Percentiles rank a stretch among this genome's conserved stretches.
phyloP scores from a whole-genome alignment of 352 stramenopile genomes.

The Phytophthora cactorum region DNA sequence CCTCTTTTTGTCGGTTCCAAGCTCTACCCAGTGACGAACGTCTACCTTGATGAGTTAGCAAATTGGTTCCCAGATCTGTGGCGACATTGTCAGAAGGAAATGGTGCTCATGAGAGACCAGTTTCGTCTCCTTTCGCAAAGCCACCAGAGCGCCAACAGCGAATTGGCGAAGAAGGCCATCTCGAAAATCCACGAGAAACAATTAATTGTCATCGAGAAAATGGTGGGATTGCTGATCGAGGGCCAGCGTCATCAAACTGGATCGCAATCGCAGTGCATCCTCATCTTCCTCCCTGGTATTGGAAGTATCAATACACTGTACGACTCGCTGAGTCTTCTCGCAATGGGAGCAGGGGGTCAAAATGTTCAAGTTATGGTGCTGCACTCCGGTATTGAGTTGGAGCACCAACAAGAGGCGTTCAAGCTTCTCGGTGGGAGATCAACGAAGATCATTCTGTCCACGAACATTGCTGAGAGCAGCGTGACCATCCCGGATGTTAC shows the following conservation, averaged over 20 bases:
- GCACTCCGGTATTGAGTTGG: conserved; percentile 76
- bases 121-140: conserved; percentile 42
- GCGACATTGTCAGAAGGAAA: conserved; percentile 44
- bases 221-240: conserved; percentile 66
- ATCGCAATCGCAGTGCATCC: conserved; percentile 85
- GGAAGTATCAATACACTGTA: conserved; percentile 93
- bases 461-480: conserved; percentile 97
- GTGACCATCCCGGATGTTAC: conserved; percentile 96
- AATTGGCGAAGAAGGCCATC: conserved; percentile 60
- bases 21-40: conserved; percentile 69
- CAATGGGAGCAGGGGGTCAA: conserved; percentile 22
- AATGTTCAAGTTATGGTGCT: conserved; percentile 64
- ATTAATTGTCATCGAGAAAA: conserved; percentile 58
- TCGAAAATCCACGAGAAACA: conserved; percentile 71
- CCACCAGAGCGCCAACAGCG: conserved; percentile 46
- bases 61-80: conserved; percentile 51
- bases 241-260: conserved; percentile 37
- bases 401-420: conserved; percentile 80
- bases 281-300: conserved; percentile 97
- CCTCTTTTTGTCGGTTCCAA: conserved; percentile 87
- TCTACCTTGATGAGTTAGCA: conserved; percentile 65
- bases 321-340: conserved; percentile 63
- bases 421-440: conserved; percentile 46
- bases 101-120: conserved; percentile 49
- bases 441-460: conserved; percentile 95